Base-by-base conservation (phyloP, 768 basidiomycete genomes). In the Termitomyces sp. region DNA sequence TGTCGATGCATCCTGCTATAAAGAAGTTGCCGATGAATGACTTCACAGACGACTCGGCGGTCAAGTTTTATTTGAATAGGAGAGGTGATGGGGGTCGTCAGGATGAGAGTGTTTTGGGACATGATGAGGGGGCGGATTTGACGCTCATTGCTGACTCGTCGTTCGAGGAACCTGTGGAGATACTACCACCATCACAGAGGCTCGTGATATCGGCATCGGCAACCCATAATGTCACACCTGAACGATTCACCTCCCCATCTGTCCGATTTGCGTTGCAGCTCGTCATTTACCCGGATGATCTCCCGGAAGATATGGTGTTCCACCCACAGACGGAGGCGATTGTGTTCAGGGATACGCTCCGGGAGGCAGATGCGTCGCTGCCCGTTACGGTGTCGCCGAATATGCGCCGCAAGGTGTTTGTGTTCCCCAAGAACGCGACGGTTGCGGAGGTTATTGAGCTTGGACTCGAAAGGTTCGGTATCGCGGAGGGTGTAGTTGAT, bases 361-460 rank as follows among this genome's bases (percentile, higher is more conserved):
- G 79, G 22, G 85, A 88, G 54, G 68, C 76, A 22, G 67, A 72
- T 41, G 67, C 72, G 3, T 70, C 74, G 0, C 63, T 78, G 1
- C 77, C 82, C 1, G 74, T 82, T 0, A 75, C 77, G 5, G 73
- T 88, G 38, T 83, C 83, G 1, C 78, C 82, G 58, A 78, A 74
- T 19, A 70, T 85, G 58, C 77, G 92, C 44, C 79, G 84, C 56
- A 94, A 94, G 70, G 80, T 96, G 45, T 90, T 98, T 67, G 82
- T 90, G 58, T 88, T 98, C 71, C 92, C 96, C 1, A 89, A 92
- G 70, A 98, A 97, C 63, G 86, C 90, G 35, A 98, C 93, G 0
- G 97, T 98, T 3, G 92, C 94, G 0, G 97, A 99, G 70, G 94
- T 95, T 14, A 93, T 97, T 38, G 97, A 99, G 68, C 76, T 90